phyloP scores from a whole-genome alignment of 2,329 filamentous ascomycete genomes.

The Penicillium vulpinum region DNA sequence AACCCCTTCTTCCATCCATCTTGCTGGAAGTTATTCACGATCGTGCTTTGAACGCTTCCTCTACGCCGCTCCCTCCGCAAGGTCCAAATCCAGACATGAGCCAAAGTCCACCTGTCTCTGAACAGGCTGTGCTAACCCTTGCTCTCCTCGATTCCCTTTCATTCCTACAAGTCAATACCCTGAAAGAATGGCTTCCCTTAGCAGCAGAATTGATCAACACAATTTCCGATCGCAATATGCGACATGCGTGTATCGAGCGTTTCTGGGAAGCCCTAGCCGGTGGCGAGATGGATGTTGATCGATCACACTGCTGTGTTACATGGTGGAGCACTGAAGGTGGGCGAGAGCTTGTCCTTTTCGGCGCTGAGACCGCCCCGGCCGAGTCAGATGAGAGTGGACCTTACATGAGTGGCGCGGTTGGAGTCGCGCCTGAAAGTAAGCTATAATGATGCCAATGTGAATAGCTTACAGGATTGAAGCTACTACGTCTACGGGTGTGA shows the following conservation, averaged over 20 bases:
- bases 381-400: conserved; percentile 33
- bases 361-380: conserved; percentile 24
- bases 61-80: conserved; percentile 49
- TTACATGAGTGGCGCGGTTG: conserved; percentile 59
- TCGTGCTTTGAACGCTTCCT: conserved; percentile 59
- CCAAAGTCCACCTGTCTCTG: conserved; percentile 53
- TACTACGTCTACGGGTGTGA: conserved; percentile 7
- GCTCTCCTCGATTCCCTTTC: conserved; percentile 78
- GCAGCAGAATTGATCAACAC: conserved; percentile 66
- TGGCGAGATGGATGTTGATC: conserved; percentile 86
- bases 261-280: conserved; percentile 78
- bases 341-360: conserved; percentile 56
- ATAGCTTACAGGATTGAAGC: neutral
- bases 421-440: conserved; percentile 47
- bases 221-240: conserved; percentile 63
- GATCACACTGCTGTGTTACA: conserved; percentile 72
- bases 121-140: conserved; percentile 74
- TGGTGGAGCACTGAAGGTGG: conserved; percentile 79
- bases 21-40: conserved; percentile 76
- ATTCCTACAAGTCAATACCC: conserved; percentile 65
- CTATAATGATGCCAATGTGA: conserved; percentile 39
- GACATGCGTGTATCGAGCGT: conserved; percentile 65
- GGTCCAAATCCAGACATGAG: conserved; percentile 37
- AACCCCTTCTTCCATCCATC: conserved; percentile 76
- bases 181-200: conserved; percentile 79